Conservation (phyloP, 139 green algal genomes). For the Coelastrella sp. region DNA sequence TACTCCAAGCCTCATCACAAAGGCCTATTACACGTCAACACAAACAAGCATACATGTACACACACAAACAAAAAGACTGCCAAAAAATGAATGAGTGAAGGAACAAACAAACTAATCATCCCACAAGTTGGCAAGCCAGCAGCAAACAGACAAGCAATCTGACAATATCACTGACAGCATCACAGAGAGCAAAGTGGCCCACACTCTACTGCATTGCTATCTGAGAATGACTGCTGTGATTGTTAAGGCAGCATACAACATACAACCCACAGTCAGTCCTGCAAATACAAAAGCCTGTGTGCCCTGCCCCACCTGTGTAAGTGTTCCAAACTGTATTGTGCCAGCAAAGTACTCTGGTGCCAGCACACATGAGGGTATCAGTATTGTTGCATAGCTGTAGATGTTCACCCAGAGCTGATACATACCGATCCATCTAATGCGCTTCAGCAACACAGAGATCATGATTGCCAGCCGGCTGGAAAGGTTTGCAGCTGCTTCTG, state of each 20-base stretch:
- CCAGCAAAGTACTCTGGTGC: constrained; percentile 83
- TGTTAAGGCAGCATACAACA: not conserved
- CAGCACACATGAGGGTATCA: constrained; percentile 25
- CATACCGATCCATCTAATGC: constrained; percentile 63
- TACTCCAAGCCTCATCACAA: no score
- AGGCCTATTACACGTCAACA: no score
- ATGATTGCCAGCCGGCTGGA: constrained; percentile 39
- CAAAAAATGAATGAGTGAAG: not conserved
- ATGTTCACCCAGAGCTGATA: constrained; percentile 77
- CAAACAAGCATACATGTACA: not conserved
- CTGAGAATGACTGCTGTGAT: no score
- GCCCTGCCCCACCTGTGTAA: constrained; percentile 83
- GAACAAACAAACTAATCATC: no score
- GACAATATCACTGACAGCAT: no score
- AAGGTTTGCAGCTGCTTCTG: constrained; percentile 40
- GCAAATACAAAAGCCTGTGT: not conserved
- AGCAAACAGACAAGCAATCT: no score
- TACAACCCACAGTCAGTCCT: not conserved
- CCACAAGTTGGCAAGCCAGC: no score
- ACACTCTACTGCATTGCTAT: no score
- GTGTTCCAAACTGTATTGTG: constrained; percentile 96
- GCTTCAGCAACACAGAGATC: constrained; percentile 41
- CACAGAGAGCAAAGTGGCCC: no score
- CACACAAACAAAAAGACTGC: not conserved
- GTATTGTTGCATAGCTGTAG: constrained; percentile 35